Base-by-base conservation (phyloP, 192 early-diverging fungal species). In the Chytriomyces sp. region DNA sequence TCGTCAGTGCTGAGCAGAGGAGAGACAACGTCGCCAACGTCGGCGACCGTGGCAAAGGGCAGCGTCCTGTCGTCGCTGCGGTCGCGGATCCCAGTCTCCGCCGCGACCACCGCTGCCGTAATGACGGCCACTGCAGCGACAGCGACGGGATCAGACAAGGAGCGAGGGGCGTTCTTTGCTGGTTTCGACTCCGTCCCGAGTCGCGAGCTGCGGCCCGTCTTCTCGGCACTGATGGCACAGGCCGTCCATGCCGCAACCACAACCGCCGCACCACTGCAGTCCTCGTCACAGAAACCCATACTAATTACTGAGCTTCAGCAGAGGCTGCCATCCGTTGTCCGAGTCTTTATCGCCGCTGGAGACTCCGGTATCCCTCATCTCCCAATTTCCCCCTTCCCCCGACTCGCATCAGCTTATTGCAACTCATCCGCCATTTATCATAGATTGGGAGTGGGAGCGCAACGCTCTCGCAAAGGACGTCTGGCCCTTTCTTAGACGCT, bases 391-490 rank as follows among this genome's bases (percentile, higher is more conserved):
- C 36, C 14, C 38, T 38, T 12, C 59, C 26, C 19, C 28, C 28
- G 33, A 37, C 19, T 19, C 12, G 38, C 17, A 37, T 61, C 14
- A 30, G 33, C 59, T 32, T 19, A 37, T 37, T 61, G 44, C 28
- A 38, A 14, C 28, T 36, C 19, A 19, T 26, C 38, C 38, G 17
- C 10, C 14, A 37, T 61, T 26, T 14, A 14, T 61, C 10, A 17
- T 52, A 68, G 65, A 68, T 34, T 68, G 44, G 41, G n/a, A 39
- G 28, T 68, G 65, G 65, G 75, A 76, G 39, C 66, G 75, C n/a
- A 76, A 76, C 37, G 70, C 75, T 5, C 75, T 76, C 17, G 52
- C 25, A 7, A 72, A 64, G 55, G 75, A 76, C 40, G 75, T 76
- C 8, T 71, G 40, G 40, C 75, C 75, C 0, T 76, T 64, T 33